These are phyloP conservation scores for Sarocladiaceae sp. DNA, from an alignment of 2,329 filamentous ascomycete species.

Conservation along the genomic window DNA sequence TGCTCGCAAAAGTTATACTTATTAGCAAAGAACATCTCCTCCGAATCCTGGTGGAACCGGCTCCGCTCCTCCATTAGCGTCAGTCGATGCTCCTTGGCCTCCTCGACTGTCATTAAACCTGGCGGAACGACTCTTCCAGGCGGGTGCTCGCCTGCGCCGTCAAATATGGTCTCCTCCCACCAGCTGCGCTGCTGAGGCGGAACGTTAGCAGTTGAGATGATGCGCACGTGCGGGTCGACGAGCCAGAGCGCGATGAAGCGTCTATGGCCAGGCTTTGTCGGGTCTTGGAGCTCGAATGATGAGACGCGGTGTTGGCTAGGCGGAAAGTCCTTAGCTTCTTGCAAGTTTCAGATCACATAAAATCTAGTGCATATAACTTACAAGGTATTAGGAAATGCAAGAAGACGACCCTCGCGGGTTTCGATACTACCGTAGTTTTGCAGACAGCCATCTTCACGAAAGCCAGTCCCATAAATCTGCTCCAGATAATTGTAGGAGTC, in stretches of 20 bases:
- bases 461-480: conserved; percentile 1
- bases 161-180: conserved; percentile 17
- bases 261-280: conserved; percentile 43
- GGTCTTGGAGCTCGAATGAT: conserved; percentile 42
- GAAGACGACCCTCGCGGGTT: conserved; percentile 7
- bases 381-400: conserved; percentile 12
- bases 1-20: conserved; percentile 10
- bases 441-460: neutral
- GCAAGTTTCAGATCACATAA: too few relatives aligned
- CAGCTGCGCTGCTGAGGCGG: conserved; percentile 28
- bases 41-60: neutral
- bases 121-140: neutral
- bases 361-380: too few relatives aligned
- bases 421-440: conserved; percentile 10
- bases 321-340: neutral
- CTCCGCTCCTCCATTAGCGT: conserved; percentile 11
- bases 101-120: conserved; percentile 1
- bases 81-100: conserved; percentile 11
- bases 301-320: conserved; percentile 37
- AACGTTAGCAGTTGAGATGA: conserved; percentile 29
- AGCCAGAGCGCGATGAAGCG: conserved; percentile 51
- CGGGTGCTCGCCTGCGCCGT: neutral
- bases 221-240: conserved; percentile 41
- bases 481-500: conserved; percentile 9
- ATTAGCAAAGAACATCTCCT: neutral